Base-by-base conservation (phyloP, 2,329 filamentous ascomycete genomes). In the Botryosphaeria agaves region DNA sequence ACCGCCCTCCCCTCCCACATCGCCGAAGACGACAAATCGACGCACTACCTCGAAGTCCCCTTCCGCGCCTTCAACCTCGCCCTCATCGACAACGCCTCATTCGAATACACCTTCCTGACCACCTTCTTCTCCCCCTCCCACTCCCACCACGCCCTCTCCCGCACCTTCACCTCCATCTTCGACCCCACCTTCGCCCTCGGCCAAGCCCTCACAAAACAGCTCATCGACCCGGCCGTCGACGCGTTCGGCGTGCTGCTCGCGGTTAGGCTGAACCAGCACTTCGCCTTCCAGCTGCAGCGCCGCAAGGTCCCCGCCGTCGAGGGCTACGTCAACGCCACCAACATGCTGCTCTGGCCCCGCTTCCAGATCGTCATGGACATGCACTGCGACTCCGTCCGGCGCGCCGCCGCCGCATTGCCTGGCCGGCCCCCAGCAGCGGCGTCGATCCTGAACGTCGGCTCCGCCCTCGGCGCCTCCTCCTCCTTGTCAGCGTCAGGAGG, bases 11-110 rank as follows among this genome's bases (percentile, higher is more conserved):
- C 87, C 2, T 87, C 87, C 0, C 85, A 92, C 48, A 60, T 93
- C 5, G 85, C 84, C 1, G 89, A 95, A 53, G 87, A 95, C 49
- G 83, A 92, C 46, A 77, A 83, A 41, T 61, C 72, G 0, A 73
- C 73, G 1, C 85, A 95, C 48, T 89, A 92, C 41, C 67, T 94
- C 5, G 89, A 98, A 57, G 67, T 79, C 0, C 79, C 83, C 0
- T 98, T 98, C 52, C 75, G 84, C 24, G 85, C 92, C 48, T 94
- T 93, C 61, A 95, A 95, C 46, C 68, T 93, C 27, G 87, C 89
- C 0, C 63, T 98, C 14, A 68, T 94, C 38, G 89, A 98, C 55
- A 98, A 98, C 43, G 79, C 84, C 1, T 85, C 80, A 2, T 80
- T 85, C 19, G 91, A 98, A 52, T 98, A 95, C 55, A 84, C 81